Evolutionary conservation across 148 eudicot genomes (phyloP), one percentile per base, ranked within the genome.

Genomic region (Agrostemma githago): DNA sequence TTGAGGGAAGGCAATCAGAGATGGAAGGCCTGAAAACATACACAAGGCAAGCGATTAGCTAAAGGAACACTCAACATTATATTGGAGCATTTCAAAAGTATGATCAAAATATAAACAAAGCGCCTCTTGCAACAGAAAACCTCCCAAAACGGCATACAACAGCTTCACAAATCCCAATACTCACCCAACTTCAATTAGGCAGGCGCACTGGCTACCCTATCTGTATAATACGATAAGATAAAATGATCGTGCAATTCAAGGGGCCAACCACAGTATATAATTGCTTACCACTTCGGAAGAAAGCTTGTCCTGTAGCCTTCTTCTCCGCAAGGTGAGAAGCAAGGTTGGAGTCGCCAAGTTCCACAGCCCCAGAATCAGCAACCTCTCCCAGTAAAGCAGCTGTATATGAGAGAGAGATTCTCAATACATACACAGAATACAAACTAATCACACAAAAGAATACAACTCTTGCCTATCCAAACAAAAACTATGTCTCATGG

Each of bases 341-440:
- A 79, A 94, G 88, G 66, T 80, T 68, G 56, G 80, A 63, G 59
- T 94, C 89, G 76, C 90, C 89, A 84, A 87, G 85, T 82, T 93
- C 98, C 71, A 93, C 89, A 70, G 83, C 80, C 71, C 89, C 98
- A 81, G 89, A 84, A 74, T 82, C 79, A 77, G 93, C 92, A 76
- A 93, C 78, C 71, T 88, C 98, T 53, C 84, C 83, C 83, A 93
- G 66, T 68, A 89, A 79, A 70, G 79, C 81, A 75, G 80, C 98
- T 93, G 83, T 74, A 81, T 8, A 79, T 59, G 78, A 64, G 8
- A 67, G 54, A 75, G 6, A 11, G 66, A 12, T 67, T 54, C 3
- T 58, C 62, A 76, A 76, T 4, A 66, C 59, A 67, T 16, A 61
- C 42, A 51, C 17, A 51, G 19, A 70, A 20, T 70, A 70, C 17